Base-by-base conservation (phyloP, 2,329 filamentous ascomycete genomes). In the Colletotrichum gloeosporioides region DNA sequence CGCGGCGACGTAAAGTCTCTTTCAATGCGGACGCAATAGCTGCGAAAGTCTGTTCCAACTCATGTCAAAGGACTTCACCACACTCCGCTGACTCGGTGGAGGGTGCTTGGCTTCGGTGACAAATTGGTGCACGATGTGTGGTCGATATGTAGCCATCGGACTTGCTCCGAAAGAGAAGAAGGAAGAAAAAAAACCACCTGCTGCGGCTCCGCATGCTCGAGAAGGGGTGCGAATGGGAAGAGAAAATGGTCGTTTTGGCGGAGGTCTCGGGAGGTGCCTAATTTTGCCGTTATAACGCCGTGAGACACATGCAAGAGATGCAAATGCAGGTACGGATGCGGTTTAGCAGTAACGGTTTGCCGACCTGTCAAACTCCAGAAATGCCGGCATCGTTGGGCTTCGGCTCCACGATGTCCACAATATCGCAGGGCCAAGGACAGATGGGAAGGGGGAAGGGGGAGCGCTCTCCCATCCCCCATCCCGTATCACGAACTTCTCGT, bases 241-340 rank as follows among this genome's bases (percentile, higher is more conserved):
- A 44, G 16, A 61, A 32, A 61, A 61, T 9, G 10, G 4, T 18
- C 22, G 29, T 13, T 53, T 18, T 2, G 15, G 29, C 32, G 71
- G 44, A 55, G 31, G 69, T 76, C 39, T 73, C 69, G 63, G 69
- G 63, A 73, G 39, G 32, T 36, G 64, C 73, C 63, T 68, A 62
- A 64, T 64, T 72, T 66, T 73, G 63, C 69, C 73, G 73, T 32
- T 34, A 49, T 69, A 64, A 69, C 55, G 63, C 69, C 63, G 69
- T 69, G 39, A 36, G 29, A 18, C 22, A 31, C 63, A 66, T 66
- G 49, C 32, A 29, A 64, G 61, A 64, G 32, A 39, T 64, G 15
- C 34, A 31, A 22, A 73, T 73, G 69, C 63, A 59, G 62, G 39
- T 67, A 64, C 55, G 32, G 27, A 59, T 59, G 15, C 29, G 53